Base-by-base conservation (phyloP, 441 rosid species). In the Pelargonium myrrhifolium region DNA sequence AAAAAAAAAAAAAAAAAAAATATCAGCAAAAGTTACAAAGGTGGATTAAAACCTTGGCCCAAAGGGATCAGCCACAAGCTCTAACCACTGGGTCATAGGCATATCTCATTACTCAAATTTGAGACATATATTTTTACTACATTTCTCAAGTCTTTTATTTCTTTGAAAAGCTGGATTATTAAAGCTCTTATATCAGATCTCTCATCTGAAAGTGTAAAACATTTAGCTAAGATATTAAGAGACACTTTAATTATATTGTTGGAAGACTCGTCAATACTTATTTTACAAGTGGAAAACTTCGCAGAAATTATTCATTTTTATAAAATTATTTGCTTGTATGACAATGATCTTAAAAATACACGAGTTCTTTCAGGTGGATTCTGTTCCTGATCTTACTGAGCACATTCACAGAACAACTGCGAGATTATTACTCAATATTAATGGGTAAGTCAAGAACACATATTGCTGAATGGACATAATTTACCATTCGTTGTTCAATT, bases 361-460 rank as follows among this genome's bases (percentile, higher is more conserved):
- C 9, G 51, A 12, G 49, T 17, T 72, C 80, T 72, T 65, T 61
- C 94, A 95, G 99, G 99, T 95, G 80, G 96, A 84, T 66, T 74
- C 95, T 62, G 97, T 92, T 65, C 93, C 93, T 49, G 93, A 85
- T 84, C 93, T 92, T 70, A 78, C 74, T 6, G 85, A 82, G 82
- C 88, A 84, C 74, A 84, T 95, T 77, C 95, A 95, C 72, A 82
- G 87, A 83, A 85, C 95, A 70, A 92, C 97, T 73, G 96, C 97
- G 35, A 92, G 93, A 76, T 78, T 80, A 65, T 83, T 95, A 71
- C 93, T 95, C 69, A 98, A 92, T 73, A 89, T 95, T 66, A 82
- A 89, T 55, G 98, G 99, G 99, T 95, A 84, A 83, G 87, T 59
- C 35, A 51, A 45, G 68, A 53, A 20, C 8, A 8, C 15, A n/a